Base-by-base conservation (phyloP, 305 asterid genomes). In the Solanum hybrid region DNA sequence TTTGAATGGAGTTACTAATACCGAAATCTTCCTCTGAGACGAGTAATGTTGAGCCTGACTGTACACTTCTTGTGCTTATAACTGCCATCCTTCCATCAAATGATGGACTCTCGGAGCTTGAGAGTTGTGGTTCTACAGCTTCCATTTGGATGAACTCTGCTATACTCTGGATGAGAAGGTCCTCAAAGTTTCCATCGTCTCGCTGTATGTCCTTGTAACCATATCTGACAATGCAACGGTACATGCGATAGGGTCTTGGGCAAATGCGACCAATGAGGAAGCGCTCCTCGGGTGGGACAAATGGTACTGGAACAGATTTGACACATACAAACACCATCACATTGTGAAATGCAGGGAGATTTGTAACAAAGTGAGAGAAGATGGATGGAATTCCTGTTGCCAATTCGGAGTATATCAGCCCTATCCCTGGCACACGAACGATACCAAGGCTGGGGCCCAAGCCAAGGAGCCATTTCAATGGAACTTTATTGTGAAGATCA, bases 81-180 rank as follows among this genome's bases (percentile, higher is more conserved):
- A 97, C 99, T 1, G 99, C 99, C 99, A 97, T 96, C 90, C 99
- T 92, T 88, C 98, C 99, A n/a, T 97, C 99, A 32, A 93, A 95
- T 6, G 98, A 94, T 38, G 93, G 91, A 10, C 93, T 90, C 86
- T 96, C 99, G 0, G 97, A 90, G 89, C 94, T 93, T 4, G 98
- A 93, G 81, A 90, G 89, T 88, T 94, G 98, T 34, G 99, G 98
- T 93, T 95, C 99, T 0, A 94, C 96, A 7, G 99, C 97, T 88
- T 97, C 99, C 99, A 95, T 96, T 91, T 95, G 99, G 51, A 97
- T 97, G 88, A 97, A 97, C 93, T 95, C 99, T 1, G 99, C 99
- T 86, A 97, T 96, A 85, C 99, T 95, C 87, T 95, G 98, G 79
- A 97, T 97, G 76, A 97, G 94, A 89, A 90, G 94, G 92, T 95